Evolutionary conservation across 257 asterid genomes (phyloP), one percentile per base, ranked within the genome.

Genomic region (Cinchona pubescens): DNA sequence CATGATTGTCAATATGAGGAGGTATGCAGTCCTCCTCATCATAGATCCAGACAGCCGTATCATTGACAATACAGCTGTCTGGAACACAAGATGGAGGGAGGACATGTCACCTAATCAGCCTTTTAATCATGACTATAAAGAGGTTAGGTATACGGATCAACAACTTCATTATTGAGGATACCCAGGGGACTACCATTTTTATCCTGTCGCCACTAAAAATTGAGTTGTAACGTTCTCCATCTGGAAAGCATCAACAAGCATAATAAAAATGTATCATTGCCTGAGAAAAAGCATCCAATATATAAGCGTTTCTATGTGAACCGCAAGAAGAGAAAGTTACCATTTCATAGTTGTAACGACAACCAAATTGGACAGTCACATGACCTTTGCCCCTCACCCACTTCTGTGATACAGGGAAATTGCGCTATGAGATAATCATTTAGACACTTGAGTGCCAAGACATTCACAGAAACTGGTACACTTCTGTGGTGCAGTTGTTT

Each of bases 381-480:
- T 84, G 86, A 9, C 89, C 89, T 75, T 83, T 86, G 61, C 89
- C 89, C 59, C 56, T 81, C 84, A 83, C 83, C 87, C 89, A 83
- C 73, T 83, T 86, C 48, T 74, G 67, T 18, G 86, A 87, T 67
- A 84, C 86, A 64, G 87, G 53, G 55, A 73, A 86, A 7, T 86
- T 83, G 60, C 86, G 82, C 30, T 60, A 87, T 85, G 76, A 46
- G 53, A 51, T 55, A 56, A 64, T 42, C 56, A 45, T 56, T 51
- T 51, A 37, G 32, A 43, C 62, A 60, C 49, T 64, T 75, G 34
- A 59, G 70, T 21, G 34, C 69, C 66, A 29, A 21, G 64, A 16
- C 42, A 78, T 45, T 10, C 43, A n/a, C 2, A 42, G 67, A 29
- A 16, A 40, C 42, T 49, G 40, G 69, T 25, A 49, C 8, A 43